Conservation (phyloP, 306 rosid genomes). For the Purshia tridentata region DNA sequence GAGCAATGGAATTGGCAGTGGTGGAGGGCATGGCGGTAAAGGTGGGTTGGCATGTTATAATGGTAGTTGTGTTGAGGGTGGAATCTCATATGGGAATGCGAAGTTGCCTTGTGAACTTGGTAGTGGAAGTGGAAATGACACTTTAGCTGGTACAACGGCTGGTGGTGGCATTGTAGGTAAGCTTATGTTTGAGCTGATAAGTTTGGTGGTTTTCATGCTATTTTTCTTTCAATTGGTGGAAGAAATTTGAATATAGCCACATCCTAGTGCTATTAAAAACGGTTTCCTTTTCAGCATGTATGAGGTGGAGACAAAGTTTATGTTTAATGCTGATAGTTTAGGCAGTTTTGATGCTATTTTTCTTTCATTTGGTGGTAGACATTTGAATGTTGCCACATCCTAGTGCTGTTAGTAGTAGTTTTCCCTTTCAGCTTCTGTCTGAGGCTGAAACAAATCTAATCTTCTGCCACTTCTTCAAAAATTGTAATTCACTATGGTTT, state of each 20-base stretch:
- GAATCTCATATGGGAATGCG: conserved; percentile 75
- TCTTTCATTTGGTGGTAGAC: conserved; percentile 1
- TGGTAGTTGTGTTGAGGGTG: conserved; percentile 60
- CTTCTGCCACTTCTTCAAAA: not conserved
- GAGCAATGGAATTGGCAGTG: conserved; percentile 76
- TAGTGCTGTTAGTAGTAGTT: not conserved
- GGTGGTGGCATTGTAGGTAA: conserved; percentile 96
- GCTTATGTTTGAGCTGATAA: conserved; percentile 32
- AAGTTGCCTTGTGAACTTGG: conserved; percentile 96
- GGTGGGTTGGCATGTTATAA: conserved; percentile 74
- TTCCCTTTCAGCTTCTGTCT: not conserved
- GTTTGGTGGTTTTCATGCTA: conserved; percentile 6
- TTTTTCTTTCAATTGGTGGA: not conserved
- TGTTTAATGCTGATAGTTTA: conserved; percentile 18
- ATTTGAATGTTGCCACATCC: not conserved
- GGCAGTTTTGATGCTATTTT: conserved; percentile 6
- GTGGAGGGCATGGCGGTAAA: conserved; percentile 96
- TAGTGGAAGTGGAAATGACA: conserved; percentile 89
- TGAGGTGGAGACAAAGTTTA: conserved; percentile 22
- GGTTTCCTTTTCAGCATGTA: not conserved
- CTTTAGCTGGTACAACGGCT: conserved; percentile 54
- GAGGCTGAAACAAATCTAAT: not conserved
- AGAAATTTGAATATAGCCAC: conserved; percentile 2
- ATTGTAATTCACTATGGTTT: not conserved
- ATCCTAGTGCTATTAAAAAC: not conserved